These are phyloP conservation scores for Schwanniomyces vanrijiae DNA, from an alignment of 805 yeast species.

Conservation along the genomic window DNA sequence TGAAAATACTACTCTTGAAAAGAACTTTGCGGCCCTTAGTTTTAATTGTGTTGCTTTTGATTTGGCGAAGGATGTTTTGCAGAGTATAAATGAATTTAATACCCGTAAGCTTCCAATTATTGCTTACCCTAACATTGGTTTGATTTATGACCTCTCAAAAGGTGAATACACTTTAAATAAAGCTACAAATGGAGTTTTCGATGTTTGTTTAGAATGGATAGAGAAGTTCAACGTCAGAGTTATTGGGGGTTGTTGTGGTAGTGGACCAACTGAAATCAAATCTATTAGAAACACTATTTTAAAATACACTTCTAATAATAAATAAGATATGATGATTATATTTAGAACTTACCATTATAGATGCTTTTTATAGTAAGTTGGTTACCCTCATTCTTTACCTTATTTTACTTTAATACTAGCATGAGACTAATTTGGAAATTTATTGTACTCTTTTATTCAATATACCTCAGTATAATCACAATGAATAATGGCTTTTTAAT, in stretches of 20 bases:
- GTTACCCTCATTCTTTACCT: no score
- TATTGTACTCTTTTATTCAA: no score
- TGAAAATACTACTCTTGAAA: constrained; percentile 3
- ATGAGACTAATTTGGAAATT: no score
- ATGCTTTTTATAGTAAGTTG: no score
- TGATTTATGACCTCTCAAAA: constrained; percentile 44
- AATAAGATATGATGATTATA: not conserved
- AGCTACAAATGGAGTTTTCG: not conserved
- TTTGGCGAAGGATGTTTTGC: constrained; percentile 41
- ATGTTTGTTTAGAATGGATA: constrained; percentile 32
- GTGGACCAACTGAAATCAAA: constrained; percentile 49
- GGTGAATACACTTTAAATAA: not conserved
- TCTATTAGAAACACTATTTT: not conserved
- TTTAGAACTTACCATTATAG: no score
- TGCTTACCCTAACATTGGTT: constrained; percentile 79
- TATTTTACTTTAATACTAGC: no score
- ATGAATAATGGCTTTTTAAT: no score
- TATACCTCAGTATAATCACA: no score
- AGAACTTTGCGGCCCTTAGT: constrained; percentile 53
- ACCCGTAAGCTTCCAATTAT: constrained; percentile 39
- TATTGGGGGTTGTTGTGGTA: constrained; percentile 78
- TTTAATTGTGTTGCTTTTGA: constrained; percentile 64
- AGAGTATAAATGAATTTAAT: constrained; percentile 21
- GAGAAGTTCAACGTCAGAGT: constrained; percentile 39
- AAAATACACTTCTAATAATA: not conserved